These are phyloP conservation scores for Hanseniaspora pseudoguilliermondii DNA, from an alignment of 805 yeast species.

Conservation along the genomic window DNA sequence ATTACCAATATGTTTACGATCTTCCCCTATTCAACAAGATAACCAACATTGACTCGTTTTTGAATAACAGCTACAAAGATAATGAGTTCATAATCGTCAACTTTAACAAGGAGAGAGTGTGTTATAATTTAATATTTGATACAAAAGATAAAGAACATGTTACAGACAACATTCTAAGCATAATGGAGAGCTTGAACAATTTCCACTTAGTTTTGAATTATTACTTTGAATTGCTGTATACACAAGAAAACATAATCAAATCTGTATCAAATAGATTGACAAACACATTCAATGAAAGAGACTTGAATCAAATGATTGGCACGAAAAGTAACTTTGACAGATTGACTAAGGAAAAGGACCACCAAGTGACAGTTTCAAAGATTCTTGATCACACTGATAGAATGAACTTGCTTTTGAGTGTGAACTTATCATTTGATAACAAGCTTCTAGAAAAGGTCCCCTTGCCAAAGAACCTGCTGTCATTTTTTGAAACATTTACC, in stretches of 20 bases:
- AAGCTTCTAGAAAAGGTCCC: not conserved
- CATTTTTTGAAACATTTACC: conserved; percentile 2
- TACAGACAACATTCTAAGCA: not conserved
- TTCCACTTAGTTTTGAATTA: conserved; percentile 4
- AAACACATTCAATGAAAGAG: conserved; percentile 7
- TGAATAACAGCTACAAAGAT: not conserved
- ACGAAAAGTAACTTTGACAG: not conserved
- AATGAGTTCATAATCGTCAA: not conserved
- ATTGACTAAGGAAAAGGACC: conserved; percentile 2
- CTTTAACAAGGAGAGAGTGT: not conserved
- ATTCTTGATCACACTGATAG: conserved; percentile 8
- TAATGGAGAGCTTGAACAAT: not conserved
- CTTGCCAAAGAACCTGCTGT: conserved; percentile 3
- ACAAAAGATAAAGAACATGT: not conserved
- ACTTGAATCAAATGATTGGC: conserved; percentile 4
- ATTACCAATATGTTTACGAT: conserved; percentile 7
- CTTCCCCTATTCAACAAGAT: not conserved
- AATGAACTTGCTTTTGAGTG: conserved; percentile 4
- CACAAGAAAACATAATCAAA: conserved; percentile 7
- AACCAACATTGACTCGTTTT: not conserved
- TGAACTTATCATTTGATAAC: not conserved
- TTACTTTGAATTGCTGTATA: conserved; percentile 10
- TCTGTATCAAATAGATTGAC: conserved; percentile 7
- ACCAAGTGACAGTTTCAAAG: conserved; percentile 2
- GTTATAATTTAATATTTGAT: not conserved